Evolutionary conservation across 2,329 filamentous ascomycete species (phyloP).

Genomic region (Chaetothyriales sp.): DNA sequence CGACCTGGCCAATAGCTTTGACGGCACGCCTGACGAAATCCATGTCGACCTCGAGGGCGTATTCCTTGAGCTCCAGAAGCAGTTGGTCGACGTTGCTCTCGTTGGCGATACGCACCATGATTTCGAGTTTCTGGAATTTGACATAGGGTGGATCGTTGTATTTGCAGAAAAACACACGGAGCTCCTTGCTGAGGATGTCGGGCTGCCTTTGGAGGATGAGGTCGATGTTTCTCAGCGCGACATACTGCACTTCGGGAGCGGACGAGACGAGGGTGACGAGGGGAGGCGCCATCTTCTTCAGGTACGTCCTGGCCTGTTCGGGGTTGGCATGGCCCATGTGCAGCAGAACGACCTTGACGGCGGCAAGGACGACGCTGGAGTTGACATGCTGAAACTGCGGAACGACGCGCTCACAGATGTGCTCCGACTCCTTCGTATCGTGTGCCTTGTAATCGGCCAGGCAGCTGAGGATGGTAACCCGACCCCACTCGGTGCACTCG

Average conservation of each 20-base stretch:
- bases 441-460: conserved; percentile 72
- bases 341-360: conserved; percentile 92
- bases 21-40: conserved; percentile 91
- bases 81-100: conserved; percentile 93
- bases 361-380: conserved; percentile 89
- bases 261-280: conserved; percentile 92
- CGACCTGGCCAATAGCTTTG: conserved; percentile 91
- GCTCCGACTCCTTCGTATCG: conserved; percentile 93
- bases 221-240: conserved; percentile 90
- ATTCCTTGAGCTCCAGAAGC: conserved; percentile 88
- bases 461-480: conserved; percentile 83
- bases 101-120: conserved; percentile 98
- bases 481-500: conserved; percentile 96
- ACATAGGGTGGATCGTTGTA: conserved; percentile 98
- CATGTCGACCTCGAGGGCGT: conserved; percentile 97
- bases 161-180: conserved; percentile 98
- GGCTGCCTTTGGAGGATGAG: conserved; percentile 89
- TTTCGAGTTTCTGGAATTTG: conserved; percentile 94
- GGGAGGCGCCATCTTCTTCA: conserved; percentile 98
- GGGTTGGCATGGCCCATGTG: conserved; percentile 78
- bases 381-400: conserved; percentile 99
- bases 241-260: conserved; percentile 93
- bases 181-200: conserved; percentile 91
- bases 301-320: conserved; percentile 68
- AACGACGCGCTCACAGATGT: conserved; percentile 90